These are phyloP conservation scores for Hylodesmum podocarpum DNA, from an alignment of 306 rosid genomes.

Conservation along the genomic window DNA sequence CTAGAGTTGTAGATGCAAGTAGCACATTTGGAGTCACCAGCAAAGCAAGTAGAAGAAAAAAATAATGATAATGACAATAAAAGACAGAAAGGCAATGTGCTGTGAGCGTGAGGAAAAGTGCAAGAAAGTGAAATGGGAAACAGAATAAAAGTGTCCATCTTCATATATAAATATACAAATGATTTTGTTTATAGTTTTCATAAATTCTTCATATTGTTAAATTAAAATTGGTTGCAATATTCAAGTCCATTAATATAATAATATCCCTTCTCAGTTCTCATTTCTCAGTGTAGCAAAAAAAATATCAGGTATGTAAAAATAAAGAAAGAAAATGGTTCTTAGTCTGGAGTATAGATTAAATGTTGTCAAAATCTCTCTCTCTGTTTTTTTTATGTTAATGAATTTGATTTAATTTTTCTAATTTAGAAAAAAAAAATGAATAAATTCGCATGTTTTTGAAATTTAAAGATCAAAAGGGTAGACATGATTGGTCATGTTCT, in stretches of 20 bases:
- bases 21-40: slow-evolving; percentile 31
- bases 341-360: too few relatives aligned
- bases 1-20: slow-evolving; percentile 16
- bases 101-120: slow-evolving; percentile 11
- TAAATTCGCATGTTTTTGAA: too few relatives aligned
- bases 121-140: slow-evolving; percentile 28
- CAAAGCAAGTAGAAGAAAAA: slow-evolving; percentile 35
- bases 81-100: slow-evolving; percentile 43
- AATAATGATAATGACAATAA: slow-evolving; percentile 7
- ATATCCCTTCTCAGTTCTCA: not conserved
- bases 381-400: too few relatives aligned
- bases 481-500: not conserved
- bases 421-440: too few relatives aligned
- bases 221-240: not conserved
- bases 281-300: not conserved
- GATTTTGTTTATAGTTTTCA: slow-evolving; percentile 5
- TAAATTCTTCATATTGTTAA: not conserved
- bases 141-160: slow-evolving; percentile 26
- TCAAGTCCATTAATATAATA: not conserved
- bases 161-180: not conserved
- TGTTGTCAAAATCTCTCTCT: too few relatives aligned
- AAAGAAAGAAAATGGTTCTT: too few relatives aligned
- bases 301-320: not conserved
- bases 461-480: not conserved
- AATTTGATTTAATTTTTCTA: too few relatives aligned